Conservation (phyloP, 2,329 filamentous ascomycete species). For the Aurifilum marmelostoma region DNA sequence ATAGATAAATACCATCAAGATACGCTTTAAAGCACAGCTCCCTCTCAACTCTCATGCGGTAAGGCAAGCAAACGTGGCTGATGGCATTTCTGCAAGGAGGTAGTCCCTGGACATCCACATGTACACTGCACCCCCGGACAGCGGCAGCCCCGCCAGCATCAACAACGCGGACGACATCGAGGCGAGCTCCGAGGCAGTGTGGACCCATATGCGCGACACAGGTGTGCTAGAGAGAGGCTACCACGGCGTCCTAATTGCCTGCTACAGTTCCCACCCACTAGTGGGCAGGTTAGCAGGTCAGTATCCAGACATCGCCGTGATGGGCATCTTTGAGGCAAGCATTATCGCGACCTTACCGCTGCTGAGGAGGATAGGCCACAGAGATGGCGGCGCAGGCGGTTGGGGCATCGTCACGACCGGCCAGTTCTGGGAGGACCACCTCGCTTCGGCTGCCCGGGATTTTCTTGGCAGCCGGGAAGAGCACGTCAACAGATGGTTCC, state of each 20-base stretch:
- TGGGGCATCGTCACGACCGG: constrained; percentile 94
- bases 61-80: not conserved
- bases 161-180: constrained; percentile 72
- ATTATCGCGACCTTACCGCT: constrained; percentile 66
- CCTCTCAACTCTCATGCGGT: not conserved
- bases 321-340: constrained; percentile 87
- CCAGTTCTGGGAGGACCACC: constrained; percentile 76
- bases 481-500: constrained; percentile 58
- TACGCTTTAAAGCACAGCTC: not conserved
- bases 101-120: constrained; percentile 57
- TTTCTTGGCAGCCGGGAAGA: constrained; percentile 59
- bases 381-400: not conserved
- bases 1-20: too few species aligned
- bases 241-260: constrained; percentile 83
- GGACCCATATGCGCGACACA: constrained; percentile 52
- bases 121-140: constrained; percentile 66
- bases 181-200: constrained; percentile 64
- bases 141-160: constrained; percentile 72
- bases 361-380: constrained; percentile 40
- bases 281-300: constrained; percentile 59
- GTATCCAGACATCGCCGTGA: constrained; percentile 54
- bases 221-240: constrained; percentile 49
- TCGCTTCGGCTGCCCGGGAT: constrained; percentile 65
- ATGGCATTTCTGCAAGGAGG: not conserved
- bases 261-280: constrained; percentile 83